Conservation (phyloP, 2,329 filamentous ascomycete genomes). For the Aureobasidium sp. region DNA sequence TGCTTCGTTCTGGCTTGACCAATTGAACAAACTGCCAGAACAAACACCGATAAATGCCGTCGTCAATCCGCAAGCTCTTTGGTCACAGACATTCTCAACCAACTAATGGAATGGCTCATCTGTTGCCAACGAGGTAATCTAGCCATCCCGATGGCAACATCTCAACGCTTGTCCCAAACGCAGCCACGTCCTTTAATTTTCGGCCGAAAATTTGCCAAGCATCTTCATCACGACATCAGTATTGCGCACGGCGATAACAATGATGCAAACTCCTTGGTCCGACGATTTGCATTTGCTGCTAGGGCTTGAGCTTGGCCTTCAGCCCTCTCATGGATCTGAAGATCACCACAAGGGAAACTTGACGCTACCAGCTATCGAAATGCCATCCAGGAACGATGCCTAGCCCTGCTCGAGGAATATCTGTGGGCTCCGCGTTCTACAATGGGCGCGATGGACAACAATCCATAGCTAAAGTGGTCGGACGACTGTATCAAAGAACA, state of each 20-base stretch:
- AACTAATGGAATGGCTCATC: not conserved
- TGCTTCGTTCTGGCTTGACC: constrained; percentile 1
- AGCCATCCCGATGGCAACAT: not conserved
- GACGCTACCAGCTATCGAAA: no score
- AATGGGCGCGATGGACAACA: no score
- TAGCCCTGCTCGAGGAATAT: no score
- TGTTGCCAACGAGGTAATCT: not conserved
- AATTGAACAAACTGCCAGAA: not conserved
- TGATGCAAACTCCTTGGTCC: not conserved
- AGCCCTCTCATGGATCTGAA: no score
- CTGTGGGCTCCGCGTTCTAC: no score
- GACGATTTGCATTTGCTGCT: not conserved
- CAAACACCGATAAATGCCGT: not conserved
- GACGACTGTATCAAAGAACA: no score
- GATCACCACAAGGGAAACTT: no score
- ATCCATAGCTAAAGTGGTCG: no score
- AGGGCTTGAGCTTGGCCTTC: not conserved
- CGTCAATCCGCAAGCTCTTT: not conserved
- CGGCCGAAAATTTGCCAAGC: constrained; percentile 13
- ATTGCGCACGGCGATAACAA: not conserved
- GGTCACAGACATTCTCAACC: not conserved
- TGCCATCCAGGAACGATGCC: no score
- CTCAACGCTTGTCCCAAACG: not conserved
- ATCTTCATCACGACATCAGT: not conserved
- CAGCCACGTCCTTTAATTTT: not conserved